Percentiles rank a stretch among this genome's conserved stretches.
phyloP scores from a whole-genome alignment of 768 basidiomycete species.

The Mycena floridula region DNA sequence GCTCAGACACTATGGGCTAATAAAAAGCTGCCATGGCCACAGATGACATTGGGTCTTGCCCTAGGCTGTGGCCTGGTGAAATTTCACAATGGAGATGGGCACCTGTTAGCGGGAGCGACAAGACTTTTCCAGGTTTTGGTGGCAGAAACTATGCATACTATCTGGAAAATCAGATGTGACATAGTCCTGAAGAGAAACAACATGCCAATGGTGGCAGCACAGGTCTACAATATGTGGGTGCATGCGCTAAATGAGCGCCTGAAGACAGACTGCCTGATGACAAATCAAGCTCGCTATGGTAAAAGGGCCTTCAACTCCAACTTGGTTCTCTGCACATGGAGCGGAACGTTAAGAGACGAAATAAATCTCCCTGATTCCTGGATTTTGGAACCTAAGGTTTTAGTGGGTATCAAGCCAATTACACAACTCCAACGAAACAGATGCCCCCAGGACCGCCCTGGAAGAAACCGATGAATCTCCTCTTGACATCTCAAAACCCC shows the following conservation, averaged over 20 bases:
- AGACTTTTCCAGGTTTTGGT: constrained; percentile 19
- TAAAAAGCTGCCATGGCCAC: constrained; percentile 6
- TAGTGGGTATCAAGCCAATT: constrained; percentile 23
- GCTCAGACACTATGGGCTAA: constrained; percentile 12
- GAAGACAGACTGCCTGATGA: constrained; percentile 11
- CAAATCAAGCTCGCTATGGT: constrained; percentile 6
- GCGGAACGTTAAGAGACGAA: constrained; percentile 9
- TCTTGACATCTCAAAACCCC: too few species aligned
- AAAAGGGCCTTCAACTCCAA: constrained; percentile 4
- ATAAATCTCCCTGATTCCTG: constrained; percentile 11
- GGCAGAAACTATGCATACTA: constrained; percentile 21
- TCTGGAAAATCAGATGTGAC: constrained; percentile 23
- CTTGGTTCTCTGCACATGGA: constrained; percentile 18
- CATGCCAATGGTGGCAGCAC: background rate
- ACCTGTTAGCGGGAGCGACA: constrained; percentile 1
- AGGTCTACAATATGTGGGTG: constrained; percentile 11
- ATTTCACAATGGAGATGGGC: constrained; percentile 3
- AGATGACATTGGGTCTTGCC: constrained; percentile 10
- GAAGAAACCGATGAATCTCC: too few species aligned
- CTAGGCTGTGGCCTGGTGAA: constrained; percentile 12
- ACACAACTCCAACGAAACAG: too few species aligned
- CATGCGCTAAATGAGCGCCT: constrained; percentile 7
- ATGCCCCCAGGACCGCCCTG: too few species aligned
- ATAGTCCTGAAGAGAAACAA: constrained; percentile 13
- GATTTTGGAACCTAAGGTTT: constrained; percentile 18